Conservation (phyloP, 306 rosid species). For the Abrus precatorius region DNA sequence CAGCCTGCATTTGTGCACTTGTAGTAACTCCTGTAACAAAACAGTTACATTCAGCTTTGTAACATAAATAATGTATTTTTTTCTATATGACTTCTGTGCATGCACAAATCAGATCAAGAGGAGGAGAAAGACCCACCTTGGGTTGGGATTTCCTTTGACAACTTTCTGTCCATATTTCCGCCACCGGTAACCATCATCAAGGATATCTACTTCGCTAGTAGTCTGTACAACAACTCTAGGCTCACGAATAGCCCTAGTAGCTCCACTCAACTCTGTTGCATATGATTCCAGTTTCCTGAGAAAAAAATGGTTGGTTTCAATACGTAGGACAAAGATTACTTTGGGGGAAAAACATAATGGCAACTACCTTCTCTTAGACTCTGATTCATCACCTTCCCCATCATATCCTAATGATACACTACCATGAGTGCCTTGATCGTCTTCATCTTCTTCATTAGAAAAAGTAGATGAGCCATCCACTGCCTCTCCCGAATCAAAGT, state of each 20-base stretch:
- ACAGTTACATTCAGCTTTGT: constrained; percentile 41
- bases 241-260: constrained; percentile 96
- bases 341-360: constrained; percentile 14
- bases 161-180: constrained; percentile 98
- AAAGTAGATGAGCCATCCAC: constrained; percentile 89
- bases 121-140: constrained; percentile 63
- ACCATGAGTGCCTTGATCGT: constrained; percentile 89
- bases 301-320: constrained; percentile 46
- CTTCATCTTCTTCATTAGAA: constrained; percentile 93
- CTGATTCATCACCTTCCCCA: constrained; percentile 95
- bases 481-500: constrained; percentile 72
- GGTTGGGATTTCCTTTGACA: constrained; percentile 98
- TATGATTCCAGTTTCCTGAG: constrained; percentile 88
- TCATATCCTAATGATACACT: constrained; percentile 84
- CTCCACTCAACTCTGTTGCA: constrained; percentile 93
- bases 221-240: constrained; percentile 99
- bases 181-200: constrained; percentile 98
- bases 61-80: neutral
- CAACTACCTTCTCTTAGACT: constrained; percentile 86
- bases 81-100: neutral
- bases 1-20: constrained; percentile 95
- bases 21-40: constrained; percentile 90
- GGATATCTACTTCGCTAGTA: constrained; percentile 96
- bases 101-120: constrained; percentile 12
- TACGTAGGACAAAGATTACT: constrained; percentile 39